phyloP scores from a whole-genome alignment of 2,329 filamentous ascomycete genomes.

The Claviceps sorghi region DNA sequence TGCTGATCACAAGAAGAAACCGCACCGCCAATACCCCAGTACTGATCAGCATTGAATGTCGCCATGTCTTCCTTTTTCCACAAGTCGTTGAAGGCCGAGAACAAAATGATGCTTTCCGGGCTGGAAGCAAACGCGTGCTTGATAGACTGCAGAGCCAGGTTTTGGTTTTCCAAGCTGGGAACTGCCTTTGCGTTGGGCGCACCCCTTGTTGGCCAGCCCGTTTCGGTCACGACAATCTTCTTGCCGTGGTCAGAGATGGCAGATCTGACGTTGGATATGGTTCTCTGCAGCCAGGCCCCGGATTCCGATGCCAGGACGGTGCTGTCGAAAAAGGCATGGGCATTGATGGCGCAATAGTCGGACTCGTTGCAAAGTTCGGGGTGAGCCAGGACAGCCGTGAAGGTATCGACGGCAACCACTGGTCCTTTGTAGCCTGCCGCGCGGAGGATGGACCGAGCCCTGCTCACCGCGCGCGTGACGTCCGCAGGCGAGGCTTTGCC shows the following conservation, averaged over 20 bases:
- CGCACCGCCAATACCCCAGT: conserved; percentile 50
- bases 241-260: conserved; percentile 43
- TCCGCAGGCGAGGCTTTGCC: conserved; percentile 35
- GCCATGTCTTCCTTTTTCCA: conserved; percentile 56
- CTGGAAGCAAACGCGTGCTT: conserved; percentile 39
- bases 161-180: conserved; percentile 52
- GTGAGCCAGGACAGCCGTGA: conserved; percentile 49
- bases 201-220: conserved; percentile 68
- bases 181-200: conserved; percentile 51
- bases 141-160: conserved; percentile 49
- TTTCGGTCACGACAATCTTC: conserved; percentile 67
- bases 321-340: conserved; percentile 70
- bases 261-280: conserved; percentile 30
- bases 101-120: conserved; percentile 47
- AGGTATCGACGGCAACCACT: conserved; percentile 71
- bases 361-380: conserved; percentile 56
- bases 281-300: conserved; percentile 50
- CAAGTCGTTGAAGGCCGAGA: conserved; percentile 63
- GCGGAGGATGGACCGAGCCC: conserved; percentile 43
- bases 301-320: conserved; percentile 44
- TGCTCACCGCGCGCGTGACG: conserved; percentile 43
- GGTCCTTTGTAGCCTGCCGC: conserved; percentile 53
- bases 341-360: conserved; percentile 70
- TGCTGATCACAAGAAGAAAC: conserved; percentile 10
- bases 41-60: conserved; percentile 60